A percentile compares a stretch with the other conserved stretches of the same genome.
phyloP scores from a whole-genome alignment of 2,329 filamentous ascomycete genomes.

The Epichloe typhina region DNA sequence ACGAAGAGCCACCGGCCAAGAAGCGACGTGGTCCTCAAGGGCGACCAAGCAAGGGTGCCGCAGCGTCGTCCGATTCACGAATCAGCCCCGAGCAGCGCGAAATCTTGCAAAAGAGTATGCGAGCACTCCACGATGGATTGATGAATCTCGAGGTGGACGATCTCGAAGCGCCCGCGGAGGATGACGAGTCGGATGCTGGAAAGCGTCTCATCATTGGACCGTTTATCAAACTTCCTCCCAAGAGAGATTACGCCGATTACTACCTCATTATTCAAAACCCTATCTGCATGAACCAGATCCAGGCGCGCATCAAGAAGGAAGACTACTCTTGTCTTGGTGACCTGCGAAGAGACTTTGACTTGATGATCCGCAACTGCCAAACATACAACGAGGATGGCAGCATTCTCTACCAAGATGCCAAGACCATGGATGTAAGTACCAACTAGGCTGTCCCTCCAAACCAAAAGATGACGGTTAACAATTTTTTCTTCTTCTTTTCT shows the following conservation, averaged over 20 bases:
- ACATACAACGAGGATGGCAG: constrained; percentile 96
- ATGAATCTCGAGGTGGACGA: constrained; percentile 77
- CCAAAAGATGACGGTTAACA: not conserved
- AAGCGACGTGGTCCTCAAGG: constrained; percentile 62
- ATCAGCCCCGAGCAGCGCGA: constrained; percentile 58
- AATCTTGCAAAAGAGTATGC: constrained; percentile 67
- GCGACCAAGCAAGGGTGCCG: constrained; percentile 46
- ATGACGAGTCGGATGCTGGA: constrained; percentile 43
- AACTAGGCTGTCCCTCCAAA: not conserved
- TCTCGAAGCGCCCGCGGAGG: constrained; percentile 40
- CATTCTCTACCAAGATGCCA: constrained; percentile 82
- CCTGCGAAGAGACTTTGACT: constrained; percentile 67
- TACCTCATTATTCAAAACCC: constrained; percentile 85
- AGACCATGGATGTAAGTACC: constrained; percentile 69
- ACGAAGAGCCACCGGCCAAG: constrained; percentile 65
- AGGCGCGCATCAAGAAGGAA: constrained; percentile 89
- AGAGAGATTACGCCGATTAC: constrained; percentile 85
- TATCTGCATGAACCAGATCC: constrained; percentile 92
- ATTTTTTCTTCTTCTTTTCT: not conserved
- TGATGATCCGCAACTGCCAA: constrained; percentile 82
- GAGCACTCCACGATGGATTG: constrained; percentile 62
- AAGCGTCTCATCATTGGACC: constrained; percentile 83
- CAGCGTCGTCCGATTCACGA: constrained; percentile 25
- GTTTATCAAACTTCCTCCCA: constrained; percentile 83
- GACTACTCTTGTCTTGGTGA: constrained; percentile 75